These are phyloP conservation scores for Nyctanthes arbortristis DNA, from an alignment of 257 asterid species.

Conservation along the genomic window DNA sequence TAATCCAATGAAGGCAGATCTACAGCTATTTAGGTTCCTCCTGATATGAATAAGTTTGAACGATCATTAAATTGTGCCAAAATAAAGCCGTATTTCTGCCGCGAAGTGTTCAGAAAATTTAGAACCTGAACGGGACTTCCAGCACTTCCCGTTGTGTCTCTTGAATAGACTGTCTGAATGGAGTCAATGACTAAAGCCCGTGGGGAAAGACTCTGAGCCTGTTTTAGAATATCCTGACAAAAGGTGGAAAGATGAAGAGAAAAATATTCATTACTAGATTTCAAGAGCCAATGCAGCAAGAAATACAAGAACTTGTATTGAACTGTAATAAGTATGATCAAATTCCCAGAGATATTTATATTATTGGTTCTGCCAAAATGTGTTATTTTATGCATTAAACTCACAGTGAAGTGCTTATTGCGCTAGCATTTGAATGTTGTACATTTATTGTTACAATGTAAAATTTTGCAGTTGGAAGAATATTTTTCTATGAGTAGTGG, in stretches of 20 bases:
- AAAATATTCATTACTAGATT: too few relatives aligned
- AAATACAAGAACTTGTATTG: background rate
- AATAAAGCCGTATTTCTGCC: background rate
- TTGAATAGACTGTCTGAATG: constrained; percentile 87
- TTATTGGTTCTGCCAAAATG: constrained; percentile 1
- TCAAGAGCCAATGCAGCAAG: constrained; percentile 3
- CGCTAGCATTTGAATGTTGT: background rate
- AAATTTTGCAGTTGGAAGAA: too few relatives aligned
- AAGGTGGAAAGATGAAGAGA: constrained; percentile 5
- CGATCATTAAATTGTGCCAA: constrained; percentile 15
- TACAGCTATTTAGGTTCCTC: background rate
- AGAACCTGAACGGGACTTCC: constrained; percentile 79
- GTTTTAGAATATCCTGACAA: constrained; percentile 83
- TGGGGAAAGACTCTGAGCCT: constrained; percentile 65
- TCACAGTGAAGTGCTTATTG: background rate
- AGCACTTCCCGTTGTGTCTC: constrained; percentile 81
- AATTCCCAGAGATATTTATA: constrained; percentile 17
- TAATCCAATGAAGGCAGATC: constrained; percentile 4
- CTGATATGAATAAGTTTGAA: background rate
- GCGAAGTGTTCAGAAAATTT: constrained; percentile 23
- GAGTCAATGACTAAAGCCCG: constrained; percentile 78
- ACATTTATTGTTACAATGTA: too few relatives aligned
- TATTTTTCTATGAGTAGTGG: too few relatives aligned
- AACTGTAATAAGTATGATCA: constrained; percentile 6
- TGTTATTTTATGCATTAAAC: background rate